Evolutionary conservation across 352 stramenopile species (phyloP), one percentile per base, ranked within the genome.

Genomic region (Pythium scleroteichum): DNA sequence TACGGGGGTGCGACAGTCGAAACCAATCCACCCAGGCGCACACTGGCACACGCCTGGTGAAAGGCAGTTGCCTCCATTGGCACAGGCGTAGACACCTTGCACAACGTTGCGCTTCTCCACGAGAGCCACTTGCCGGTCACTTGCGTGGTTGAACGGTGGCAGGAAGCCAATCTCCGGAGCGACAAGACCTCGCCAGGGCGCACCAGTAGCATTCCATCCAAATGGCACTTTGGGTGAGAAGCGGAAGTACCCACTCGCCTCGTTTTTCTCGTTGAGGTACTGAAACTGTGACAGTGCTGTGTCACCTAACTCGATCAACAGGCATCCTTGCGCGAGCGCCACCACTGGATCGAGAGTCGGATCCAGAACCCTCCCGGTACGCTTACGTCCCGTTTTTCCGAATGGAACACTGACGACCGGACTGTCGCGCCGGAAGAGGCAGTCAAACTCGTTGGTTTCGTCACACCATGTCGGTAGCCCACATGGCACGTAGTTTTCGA

Each of bases 1-100:
- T 17, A 98, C 74, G 10, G 96, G 96, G 41, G 90, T 97, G 26
- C 96, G 88, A 73, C 97, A 99, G 72, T 99, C 97, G 64, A 99
- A 99, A 44, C 97, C 97, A 16, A 85, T 73, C 95, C 96, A 99
- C 13, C 96, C 96, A 3, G 69, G 48, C 0, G 85, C 75, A 55
- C 97, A 99, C 49, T 80, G 68, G 71, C 97, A 99, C 2, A 97
- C 76, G 45, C 93, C 94, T 7, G 96, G 95, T 10, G 85, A 64
- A 2, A 96, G 65, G 72, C 97, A 99, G 33, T 69, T 86, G 7
- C 97, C 97, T 27, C 85, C 86, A 66, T 99, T 98, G 5, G 94
- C 95, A 75, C 97, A 99, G 22, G 92, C 88, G 66, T 98, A 99
- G 6, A 89, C 73, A 6, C 96, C 96, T 73, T 99, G 92, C 1